Conservation (phyloP, 176 grass and related monocot species). For the Poa pratensis region DNA sequence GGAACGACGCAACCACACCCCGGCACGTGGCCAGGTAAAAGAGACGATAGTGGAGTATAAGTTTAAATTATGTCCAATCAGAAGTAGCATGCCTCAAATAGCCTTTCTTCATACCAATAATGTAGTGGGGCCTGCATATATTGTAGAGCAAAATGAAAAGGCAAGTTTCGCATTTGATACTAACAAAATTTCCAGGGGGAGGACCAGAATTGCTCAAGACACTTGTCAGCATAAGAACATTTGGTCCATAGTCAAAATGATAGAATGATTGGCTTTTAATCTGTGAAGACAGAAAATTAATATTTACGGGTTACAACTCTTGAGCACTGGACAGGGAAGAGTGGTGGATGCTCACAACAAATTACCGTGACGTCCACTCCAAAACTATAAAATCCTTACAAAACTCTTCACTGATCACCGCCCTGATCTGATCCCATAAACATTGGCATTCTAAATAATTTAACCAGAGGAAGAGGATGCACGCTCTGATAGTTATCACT, state of each 20-base stretch:
- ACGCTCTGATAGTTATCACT: conserved; percentile 37
- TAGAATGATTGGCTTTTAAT: conserved; percentile 8
- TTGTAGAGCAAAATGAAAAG: conserved; percentile 37
- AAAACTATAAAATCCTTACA: conserved; percentile 29
- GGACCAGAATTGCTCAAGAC: conserved; percentile 25
- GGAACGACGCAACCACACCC: conserved; percentile 5
- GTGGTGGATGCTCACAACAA: conserved; percentile 27
- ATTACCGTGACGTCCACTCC: conserved; percentile 40
- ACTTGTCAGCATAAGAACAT: conserved; percentile 39
- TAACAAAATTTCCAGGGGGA: conserved; percentile 22
- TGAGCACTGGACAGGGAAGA: conserved; percentile 16
- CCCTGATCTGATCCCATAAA: conserved; percentile 37
- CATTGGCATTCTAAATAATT: conserved; percentile 25
- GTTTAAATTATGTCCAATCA: conserved; percentile 44
- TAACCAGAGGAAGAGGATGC: conserved; percentile 37
- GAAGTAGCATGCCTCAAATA: conserved; percentile 46
- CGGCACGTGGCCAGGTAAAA: conserved; percentile 44
- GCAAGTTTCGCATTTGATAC: background rate
- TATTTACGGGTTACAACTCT: background rate
- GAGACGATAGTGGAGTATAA: conserved; percentile 49
- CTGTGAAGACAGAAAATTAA: background rate
- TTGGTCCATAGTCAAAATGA: conserved; percentile 38
- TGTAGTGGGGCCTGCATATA: conserved; percentile 37
- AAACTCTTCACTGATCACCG: conserved; percentile 28
- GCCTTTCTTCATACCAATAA: conserved; percentile 55